Evolutionary conservation across 2,329 filamentous ascomycete species (phyloP).

Genomic region (Dothistroma pini): DNA sequence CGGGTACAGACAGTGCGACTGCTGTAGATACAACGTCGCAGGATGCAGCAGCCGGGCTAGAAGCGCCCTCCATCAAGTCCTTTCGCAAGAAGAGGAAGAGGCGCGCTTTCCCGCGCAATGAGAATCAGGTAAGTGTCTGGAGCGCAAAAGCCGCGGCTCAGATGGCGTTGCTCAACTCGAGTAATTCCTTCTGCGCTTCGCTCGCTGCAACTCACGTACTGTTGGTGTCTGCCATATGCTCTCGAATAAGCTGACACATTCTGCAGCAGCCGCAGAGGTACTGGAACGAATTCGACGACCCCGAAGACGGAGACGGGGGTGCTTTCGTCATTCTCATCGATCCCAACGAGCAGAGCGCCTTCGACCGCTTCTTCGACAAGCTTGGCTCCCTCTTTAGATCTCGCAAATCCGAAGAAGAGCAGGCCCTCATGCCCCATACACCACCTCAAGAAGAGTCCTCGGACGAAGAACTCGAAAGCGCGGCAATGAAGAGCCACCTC

Average conservation of each 20-base stretch:
- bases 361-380: conserved; percentile 57
- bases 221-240: not conserved
- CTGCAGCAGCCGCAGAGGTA: conserved; percentile 47
- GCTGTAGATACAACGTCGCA: conserved; percentile 29
- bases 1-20: conserved; percentile 27
- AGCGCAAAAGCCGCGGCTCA: not conserved
- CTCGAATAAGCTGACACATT: not conserved
- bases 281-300: conserved; percentile 86
- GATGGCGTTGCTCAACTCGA: not conserved
- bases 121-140: not conserved
- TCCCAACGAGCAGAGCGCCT: conserved; percentile 64
- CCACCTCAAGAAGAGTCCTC: conserved; percentile 29
- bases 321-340: conserved; percentile 72
- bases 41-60: conserved; percentile 35
- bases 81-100: conserved; percentile 41
- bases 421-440: conserved; percentile 16
- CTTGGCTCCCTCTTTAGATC: conserved; percentile 39
- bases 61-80: conserved; percentile 39
- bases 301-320: conserved; percentile 60
- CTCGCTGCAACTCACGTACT: too few species aligned
- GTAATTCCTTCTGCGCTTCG: too few species aligned
- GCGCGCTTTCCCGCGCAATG: not conserved
- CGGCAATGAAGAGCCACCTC: not conserved
- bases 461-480: conserved; percentile 27
- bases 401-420: conserved; percentile 27